Evolutionary conservation across 1,284 basidiomycete genomes (phyloP), one percentile per base, ranked within the genome.

Genomic region (Austropuccinia psidii): DNA sequence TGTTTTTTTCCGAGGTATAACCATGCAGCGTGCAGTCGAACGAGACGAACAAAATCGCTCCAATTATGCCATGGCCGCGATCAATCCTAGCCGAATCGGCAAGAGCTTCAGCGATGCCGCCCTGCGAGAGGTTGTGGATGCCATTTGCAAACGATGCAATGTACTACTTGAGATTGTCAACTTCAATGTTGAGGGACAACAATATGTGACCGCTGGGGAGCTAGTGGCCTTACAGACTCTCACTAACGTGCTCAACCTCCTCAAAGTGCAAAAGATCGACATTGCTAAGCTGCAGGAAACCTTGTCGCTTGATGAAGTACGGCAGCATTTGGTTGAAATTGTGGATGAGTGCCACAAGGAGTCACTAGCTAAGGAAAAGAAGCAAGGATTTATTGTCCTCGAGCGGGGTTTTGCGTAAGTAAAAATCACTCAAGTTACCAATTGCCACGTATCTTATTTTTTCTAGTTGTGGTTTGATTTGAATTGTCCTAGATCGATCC

Each of bases 1-100:
- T 79, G 95, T 98, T 52, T 98, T 98, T 86, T 98, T 97, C 83
- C 92, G 96, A 82, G 95, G 95, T 80, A 95, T 98, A 79, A 98
- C 95, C 62, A 98, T 98, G 95, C 94, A 97, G 81, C 91, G 93
- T 55, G 94, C 94, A 24, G 94, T 97, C 75, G 91, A 96, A 82
- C 91, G 95, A 58, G 95, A 98, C 79, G 85, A 89, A 2, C 85
- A 90, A 74, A 94, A 94, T 80, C 87, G 95, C 66, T 94, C 91
- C 39, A 93, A 95, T 82, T 98, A 98, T 79, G 94, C 93, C 21
- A 98, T 98, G 96, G 94, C 93, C 82, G 95, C 95, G 19, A 90
- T 97, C 79, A 98, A 98, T 82, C 96, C 96, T 1, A 90, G 91
- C 78, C 89, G 95, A 75, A 91, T 98, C 77, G 92, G 91, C 49